Percentiles rank a stretch among this genome's conserved stretches.
Evolutionary conservation across 352 stramenopile species (phyloP).

Genomic region (Pythium chondricola): DNA sequence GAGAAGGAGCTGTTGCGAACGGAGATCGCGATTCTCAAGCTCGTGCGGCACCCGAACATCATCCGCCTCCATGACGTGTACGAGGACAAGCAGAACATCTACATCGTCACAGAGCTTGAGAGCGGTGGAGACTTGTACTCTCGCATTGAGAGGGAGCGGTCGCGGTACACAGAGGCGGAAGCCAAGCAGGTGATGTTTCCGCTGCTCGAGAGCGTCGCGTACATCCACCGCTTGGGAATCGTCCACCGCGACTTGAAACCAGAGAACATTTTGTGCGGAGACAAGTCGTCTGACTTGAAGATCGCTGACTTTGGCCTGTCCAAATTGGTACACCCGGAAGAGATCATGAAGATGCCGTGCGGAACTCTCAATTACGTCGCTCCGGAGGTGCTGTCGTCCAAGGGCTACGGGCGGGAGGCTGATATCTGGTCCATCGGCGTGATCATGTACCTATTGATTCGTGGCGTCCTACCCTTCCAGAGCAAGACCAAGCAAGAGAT

Average conservation of each 20-base stretch:
- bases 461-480: conserved; percentile 88
- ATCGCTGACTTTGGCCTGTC: conserved; percentile 92
- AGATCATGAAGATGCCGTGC: conserved; percentile 92
- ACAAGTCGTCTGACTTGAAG: conserved; percentile 83
- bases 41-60: conserved; percentile 88
- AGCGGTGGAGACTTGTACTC: conserved; percentile 96
- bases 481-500: conserved; percentile 89
- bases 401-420: conserved; percentile 86
- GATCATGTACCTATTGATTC: conserved; percentile 90
- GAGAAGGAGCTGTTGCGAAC: conserved; percentile 89
- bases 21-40: conserved; percentile 92
- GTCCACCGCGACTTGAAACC: conserved; percentile 88
- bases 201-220: conserved; percentile 86
- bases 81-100: conserved; percentile 91
- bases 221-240: conserved; percentile 89
- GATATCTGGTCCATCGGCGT: conserved; percentile 92
- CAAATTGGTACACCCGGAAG: conserved; percentile 88
- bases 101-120: conserved; percentile 97
- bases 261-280: conserved; percentile 86
- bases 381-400: conserved; percentile 85
- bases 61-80: conserved; percentile 88
- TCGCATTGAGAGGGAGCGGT: conserved; percentile 85
- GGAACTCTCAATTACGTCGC: conserved; percentile 93
- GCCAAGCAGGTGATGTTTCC: conserved; percentile 83
- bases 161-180: conserved; percentile 85